Conservation (phyloP, 805 yeast genomes). For the Alloascoidea africana region DNA sequence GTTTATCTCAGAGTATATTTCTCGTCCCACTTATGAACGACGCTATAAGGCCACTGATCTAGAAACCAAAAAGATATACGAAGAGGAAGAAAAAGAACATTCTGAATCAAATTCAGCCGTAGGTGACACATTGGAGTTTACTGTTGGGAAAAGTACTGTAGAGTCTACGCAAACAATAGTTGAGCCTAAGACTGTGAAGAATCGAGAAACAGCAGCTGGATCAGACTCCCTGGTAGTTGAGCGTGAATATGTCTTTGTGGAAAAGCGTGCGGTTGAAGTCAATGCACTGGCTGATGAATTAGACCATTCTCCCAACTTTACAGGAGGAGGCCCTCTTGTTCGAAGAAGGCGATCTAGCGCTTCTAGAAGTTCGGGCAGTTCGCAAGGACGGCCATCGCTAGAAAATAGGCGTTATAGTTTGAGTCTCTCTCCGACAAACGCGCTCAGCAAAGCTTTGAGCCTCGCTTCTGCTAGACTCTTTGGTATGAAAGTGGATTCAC, state of each 20-base stretch:
- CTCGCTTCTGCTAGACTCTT: conserved; percentile 80
- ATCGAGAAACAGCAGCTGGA: background rate
- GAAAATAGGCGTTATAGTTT: background rate
- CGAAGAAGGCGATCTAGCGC: background rate
- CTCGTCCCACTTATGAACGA: conserved; percentile 10
- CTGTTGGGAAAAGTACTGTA: background rate
- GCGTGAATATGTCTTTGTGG: background rate
- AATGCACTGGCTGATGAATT: conserved; percentile 92
- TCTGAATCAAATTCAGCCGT: background rate
- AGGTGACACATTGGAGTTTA: background rate
- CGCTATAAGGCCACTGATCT: background rate
- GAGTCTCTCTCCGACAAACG: conserved; percentile 56
- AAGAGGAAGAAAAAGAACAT: background rate
- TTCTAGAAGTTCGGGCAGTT: background rate
- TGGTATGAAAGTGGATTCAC: conserved; percentile 25
- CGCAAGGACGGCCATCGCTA: background rate
- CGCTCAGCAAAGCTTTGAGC: conserved; percentile 75
- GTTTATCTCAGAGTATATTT: conserved; percentile 71
- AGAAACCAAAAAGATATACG: background rate
- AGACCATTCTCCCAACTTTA: conserved; percentile 22
- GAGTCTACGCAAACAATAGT: background rate
- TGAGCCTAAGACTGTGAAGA: background rate
- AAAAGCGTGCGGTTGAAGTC: conserved; percentile 56
- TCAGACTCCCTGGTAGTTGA: background rate
- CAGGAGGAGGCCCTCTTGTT: too few species aligned